A percentile compares a stretch with the other conserved stretches of the same genome.
Conservation (phyloP, 371 early-diverging fungal species). For the Rhizopus stolonifer region DNA sequence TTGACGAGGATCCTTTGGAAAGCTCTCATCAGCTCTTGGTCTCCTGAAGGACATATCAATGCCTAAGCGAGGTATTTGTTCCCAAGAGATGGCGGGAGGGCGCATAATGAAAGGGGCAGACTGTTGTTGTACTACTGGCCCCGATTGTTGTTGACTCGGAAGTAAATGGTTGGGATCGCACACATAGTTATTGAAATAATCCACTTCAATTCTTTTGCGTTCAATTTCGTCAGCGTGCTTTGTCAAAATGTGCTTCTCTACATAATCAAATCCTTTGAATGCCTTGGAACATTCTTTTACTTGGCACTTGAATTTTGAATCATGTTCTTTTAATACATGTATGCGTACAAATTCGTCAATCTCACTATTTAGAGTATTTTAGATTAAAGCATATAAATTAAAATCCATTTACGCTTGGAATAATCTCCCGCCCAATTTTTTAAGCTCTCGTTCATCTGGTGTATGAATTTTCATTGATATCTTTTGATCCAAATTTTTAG, state of each 20-base stretch:
- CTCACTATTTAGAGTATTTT: constrained; percentile 42
- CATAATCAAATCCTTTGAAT: constrained; percentile 92
- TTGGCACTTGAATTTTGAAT: constrained; percentile 85
- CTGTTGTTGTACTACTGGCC: constrained; percentile 1
- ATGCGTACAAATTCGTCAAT: constrained; percentile 52
- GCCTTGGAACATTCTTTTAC: constrained; percentile 83
- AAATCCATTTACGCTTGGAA: constrained; percentile 59
- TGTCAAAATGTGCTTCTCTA: constrained; percentile 85
- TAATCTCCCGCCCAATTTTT: constrained; percentile 75
- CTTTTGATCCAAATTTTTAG: constrained; percentile 66
- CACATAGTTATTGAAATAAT: constrained; percentile 86
- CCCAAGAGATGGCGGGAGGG: constrained; percentile 51
- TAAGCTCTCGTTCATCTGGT: constrained; percentile 65
- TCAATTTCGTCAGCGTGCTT: constrained; percentile 84
- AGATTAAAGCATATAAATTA: background rate
- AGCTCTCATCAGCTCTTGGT: constrained; percentile 23
- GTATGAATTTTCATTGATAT: constrained; percentile 59
- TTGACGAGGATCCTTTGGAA: constrained; percentile 67
- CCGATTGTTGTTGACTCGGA: constrained; percentile 24
- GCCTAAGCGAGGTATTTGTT: constrained; percentile 70
- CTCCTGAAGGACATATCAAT: constrained; percentile 31
- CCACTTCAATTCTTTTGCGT: constrained; percentile 56
- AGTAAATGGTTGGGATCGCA: constrained; percentile 74
- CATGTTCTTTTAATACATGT: constrained; percentile 69
- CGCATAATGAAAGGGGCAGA: constrained; percentile 23